A percentile compares a stretch with the other conserved stretches of the same genome.
These are phyloP conservation scores for Gastrolobium bilobum DNA, from an alignment of 306 rosid species.

Conservation along the genomic window DNA sequence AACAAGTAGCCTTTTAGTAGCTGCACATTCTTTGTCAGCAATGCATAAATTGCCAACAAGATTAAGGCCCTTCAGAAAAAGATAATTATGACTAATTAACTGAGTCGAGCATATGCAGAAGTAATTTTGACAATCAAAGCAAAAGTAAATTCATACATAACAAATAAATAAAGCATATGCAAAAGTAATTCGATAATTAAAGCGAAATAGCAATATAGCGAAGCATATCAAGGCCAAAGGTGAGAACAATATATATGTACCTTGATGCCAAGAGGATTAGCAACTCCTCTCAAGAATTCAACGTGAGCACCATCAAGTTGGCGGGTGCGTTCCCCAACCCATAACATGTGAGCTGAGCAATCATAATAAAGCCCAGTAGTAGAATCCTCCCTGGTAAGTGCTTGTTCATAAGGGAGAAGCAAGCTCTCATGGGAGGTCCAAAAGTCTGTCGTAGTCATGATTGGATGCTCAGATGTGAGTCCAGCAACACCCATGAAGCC, in stretches of 20 bases:
- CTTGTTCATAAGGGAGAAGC: constrained; percentile 67
- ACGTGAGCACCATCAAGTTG: constrained; percentile 74
- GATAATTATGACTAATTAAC: neutral
- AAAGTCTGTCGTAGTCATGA: constrained; percentile 65
- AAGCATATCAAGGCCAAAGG: neutral
- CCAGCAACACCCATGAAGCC: constrained; percentile 64
- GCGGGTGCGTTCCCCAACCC: constrained; percentile 73
- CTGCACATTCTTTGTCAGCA: neutral
- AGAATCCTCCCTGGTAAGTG: constrained; percentile 68
- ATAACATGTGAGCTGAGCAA: constrained; percentile 71
- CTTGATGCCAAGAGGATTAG: constrained; percentile 73
- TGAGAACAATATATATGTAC: constrained; percentile 40
- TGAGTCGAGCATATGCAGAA: constrained; percentile 24
- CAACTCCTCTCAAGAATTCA: constrained; percentile 66
- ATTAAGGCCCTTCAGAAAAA: constrained; percentile 28
- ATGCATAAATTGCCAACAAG: constrained; percentile 21
- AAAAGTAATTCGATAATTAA: constrained; percentile 28
- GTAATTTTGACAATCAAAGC: constrained; percentile 11
- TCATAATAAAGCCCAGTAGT: constrained; percentile 64
- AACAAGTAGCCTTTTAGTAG: constrained; percentile 41
- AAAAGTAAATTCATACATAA: neutral
- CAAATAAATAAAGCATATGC: neutral
- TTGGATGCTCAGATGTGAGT: constrained; percentile 62
- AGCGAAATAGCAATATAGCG: constrained; percentile 16
- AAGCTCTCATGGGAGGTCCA: constrained; percentile 72